Base-by-base conservation (phyloP, 176 grass and related monocot genomes). In the Oryza meridionalis region DNA sequence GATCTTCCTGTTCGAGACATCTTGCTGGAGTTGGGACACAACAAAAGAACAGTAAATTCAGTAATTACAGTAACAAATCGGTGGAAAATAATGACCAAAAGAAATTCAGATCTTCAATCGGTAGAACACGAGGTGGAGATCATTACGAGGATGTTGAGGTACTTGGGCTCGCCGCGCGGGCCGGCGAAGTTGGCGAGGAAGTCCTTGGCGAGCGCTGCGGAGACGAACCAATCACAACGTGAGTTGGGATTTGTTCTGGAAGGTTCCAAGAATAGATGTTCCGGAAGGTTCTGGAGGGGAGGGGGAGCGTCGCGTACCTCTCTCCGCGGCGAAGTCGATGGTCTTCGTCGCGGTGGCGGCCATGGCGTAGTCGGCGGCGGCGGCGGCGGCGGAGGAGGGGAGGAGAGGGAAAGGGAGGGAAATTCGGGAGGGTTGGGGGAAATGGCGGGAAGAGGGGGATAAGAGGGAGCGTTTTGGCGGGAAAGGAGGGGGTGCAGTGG, bases 1-100 rank as follows among this genome's bases (percentile, higher is more conserved):
- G 46, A 76, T 84, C 88, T 96, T 99, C 66, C 96, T 76, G 77
- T 99, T 99, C 4, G 96, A 86, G 44, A 96, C 92, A 86, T 96
- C 91, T 99, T 96, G 91, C 96, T 99, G 85, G 7, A 81, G 80
- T 29, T 42, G 24, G 24, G 45, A 68, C n/a, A 65, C 17, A 12
- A 17, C 47, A 25, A 19, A 67, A 12, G 29, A 31, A 11, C 51
- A 27, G 6, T 21, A 55, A 55, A 66, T 21, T 21, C 55, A 61
- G 51, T 6, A 9, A 4, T 26, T 49, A 35, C 5, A 68, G 84
- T 27, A 58, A 32, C 16, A 68, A 85, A 82, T 70, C 63, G 67
- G 38, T 1, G 74, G 2, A 73, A 44, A 51, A 42, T 35, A n/a
- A 27, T 27, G 1, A 7, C 29, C 0, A 5, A 3, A 37, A 49